Evolutionary conservation across 2,329 filamentous ascomycete species (phyloP).

Genomic region (Lecanicillium sp.): DNA sequence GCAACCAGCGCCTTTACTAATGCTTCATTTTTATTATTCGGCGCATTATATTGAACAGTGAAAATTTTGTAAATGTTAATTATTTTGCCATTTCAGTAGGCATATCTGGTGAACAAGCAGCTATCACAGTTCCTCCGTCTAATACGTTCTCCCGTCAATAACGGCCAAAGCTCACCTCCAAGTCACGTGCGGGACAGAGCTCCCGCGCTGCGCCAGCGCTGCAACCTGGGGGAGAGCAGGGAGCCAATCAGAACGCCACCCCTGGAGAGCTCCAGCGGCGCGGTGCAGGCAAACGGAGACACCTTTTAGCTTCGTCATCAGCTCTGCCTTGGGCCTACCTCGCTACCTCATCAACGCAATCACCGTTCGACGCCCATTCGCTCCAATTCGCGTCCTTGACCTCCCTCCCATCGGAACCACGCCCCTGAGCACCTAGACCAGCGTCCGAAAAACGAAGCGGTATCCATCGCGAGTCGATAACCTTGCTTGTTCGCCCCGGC

Average conservation of each 20-base stretch:
- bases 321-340: constrained; percentile 16
- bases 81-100: no score
- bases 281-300: constrained; percentile 4
- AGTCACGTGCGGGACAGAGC: constrained; percentile 3
- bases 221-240: constrained; percentile 1
- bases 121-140: background rate
- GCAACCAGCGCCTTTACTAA: no score
- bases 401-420: background rate
- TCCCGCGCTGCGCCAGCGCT: constrained; percentile 4
- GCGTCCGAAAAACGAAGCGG: no score
- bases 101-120: no score
- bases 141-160: background rate
- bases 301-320: constrained; percentile 46
- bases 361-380: background rate
- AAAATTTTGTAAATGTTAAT: no score
- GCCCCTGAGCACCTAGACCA: no score
- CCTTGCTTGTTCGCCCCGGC: constrained; percentile 9
- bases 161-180: background rate
- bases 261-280: constrained; percentile 15
- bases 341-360: constrained; percentile 1
- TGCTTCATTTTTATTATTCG: no score
- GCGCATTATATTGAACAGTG: no score
- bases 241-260: constrained; percentile 18
- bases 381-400: background rate
- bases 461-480: constrained; percentile 2